phyloP scores from a whole-genome alignment of 2,329 filamentous ascomycete species.

The Chaetoscypha palmicola region DNA sequence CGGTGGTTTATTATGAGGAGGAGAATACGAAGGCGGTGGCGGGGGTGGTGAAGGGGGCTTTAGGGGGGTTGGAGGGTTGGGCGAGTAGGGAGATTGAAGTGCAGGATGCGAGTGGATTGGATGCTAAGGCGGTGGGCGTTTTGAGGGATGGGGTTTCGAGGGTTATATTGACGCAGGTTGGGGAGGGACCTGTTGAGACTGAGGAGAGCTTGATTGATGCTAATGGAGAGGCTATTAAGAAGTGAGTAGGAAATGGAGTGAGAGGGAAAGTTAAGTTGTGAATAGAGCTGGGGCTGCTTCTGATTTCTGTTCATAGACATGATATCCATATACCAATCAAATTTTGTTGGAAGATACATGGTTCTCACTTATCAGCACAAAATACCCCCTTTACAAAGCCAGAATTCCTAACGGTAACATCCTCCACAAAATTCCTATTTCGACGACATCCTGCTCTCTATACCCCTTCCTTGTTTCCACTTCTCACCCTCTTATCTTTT shows the following conservation, averaged over 20 bases:
- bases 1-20: slow-evolving; percentile 90
- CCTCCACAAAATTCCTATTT: too few relatives aligned
- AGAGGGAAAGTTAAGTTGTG: background rate
- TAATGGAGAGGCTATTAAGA: slow-evolving; percentile 41
- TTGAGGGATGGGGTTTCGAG: slow-evolving; percentile 76
- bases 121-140: slow-evolving; percentile 56
- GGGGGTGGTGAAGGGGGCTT: slow-evolving; percentile 66
- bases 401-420: too few relatives aligned
- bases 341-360: too few relatives aligned
- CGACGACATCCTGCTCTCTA: too few relatives aligned
- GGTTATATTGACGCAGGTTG: slow-evolving; percentile 86
- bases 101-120: slow-evolving; percentile 48
- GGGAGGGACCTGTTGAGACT: slow-evolving; percentile 78
- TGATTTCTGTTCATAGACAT: background rate
- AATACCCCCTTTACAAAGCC: too few relatives aligned
- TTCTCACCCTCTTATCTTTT: too few relatives aligned
- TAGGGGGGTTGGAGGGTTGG: slow-evolving; percentile 65
- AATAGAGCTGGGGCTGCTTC: background rate
- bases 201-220: slow-evolving; percentile 69
- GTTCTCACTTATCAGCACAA: too few relatives aligned
- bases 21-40: slow-evolving; percentile 67
- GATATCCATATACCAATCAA: background rate
- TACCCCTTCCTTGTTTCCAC: too few relatives aligned
- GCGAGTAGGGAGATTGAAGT: slow-evolving; percentile 49
- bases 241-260: slow-evolving; percentile 5